Evolutionary conservation across 257 asterid species (phyloP).

Genomic region (Ballota nigra): DNA sequence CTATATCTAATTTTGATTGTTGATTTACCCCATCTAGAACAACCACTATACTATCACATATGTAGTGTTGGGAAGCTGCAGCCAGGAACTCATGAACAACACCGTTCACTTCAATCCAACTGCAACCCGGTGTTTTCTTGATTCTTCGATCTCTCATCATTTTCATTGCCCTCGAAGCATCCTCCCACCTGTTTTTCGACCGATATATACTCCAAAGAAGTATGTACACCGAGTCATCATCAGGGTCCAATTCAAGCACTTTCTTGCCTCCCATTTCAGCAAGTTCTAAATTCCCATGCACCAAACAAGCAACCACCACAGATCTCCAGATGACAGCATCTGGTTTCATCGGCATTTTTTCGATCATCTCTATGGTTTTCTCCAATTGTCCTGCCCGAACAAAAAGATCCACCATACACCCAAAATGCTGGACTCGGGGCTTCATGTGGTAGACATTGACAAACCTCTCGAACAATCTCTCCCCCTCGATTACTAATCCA

Average conservation of each 20-base stretch:
- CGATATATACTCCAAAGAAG: slow-evolving; percentile 60
- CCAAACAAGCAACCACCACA: slow-evolving; percentile 52
- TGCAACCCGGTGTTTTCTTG: slow-evolving; percentile 84
- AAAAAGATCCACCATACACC: slow-evolving; percentile 77
- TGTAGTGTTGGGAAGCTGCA: slow-evolving; percentile 35
- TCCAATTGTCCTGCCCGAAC: slow-evolving; percentile 61
- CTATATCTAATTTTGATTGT: slow-evolving; percentile 33
- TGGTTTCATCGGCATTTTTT: slow-evolving; percentile 64
- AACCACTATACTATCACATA: slow-evolving; percentile 18
- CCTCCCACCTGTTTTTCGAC: slow-evolving; percentile 52
- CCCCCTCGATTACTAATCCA: slow-evolving; percentile 71
- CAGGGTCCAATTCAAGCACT: slow-evolving; percentile 62
- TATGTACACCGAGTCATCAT: slow-evolving; percentile 59
- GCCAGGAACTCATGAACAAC: slow-evolving; percentile 76
- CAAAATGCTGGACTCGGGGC: slow-evolving; percentile 63
- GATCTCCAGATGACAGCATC: slow-evolving; percentile 84
- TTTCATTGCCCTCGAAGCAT: slow-evolving; percentile 49
- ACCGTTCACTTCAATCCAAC: slow-evolving; percentile 83
- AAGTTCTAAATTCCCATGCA: slow-evolving; percentile 45
- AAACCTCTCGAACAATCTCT: slow-evolving; percentile 44
- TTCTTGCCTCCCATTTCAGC: slow-evolving; percentile 61
- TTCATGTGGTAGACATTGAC: slow-evolving; percentile 26
- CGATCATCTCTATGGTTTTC: slow-evolving; percentile 48
- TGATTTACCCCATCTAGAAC: slow-evolving; percentile 39
- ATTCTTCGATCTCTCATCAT: slow-evolving; percentile 67